Evolutionary conservation across 495 filamentous ascomycete species (phyloP).

Genomic region (Xylaria acuta): DNA sequence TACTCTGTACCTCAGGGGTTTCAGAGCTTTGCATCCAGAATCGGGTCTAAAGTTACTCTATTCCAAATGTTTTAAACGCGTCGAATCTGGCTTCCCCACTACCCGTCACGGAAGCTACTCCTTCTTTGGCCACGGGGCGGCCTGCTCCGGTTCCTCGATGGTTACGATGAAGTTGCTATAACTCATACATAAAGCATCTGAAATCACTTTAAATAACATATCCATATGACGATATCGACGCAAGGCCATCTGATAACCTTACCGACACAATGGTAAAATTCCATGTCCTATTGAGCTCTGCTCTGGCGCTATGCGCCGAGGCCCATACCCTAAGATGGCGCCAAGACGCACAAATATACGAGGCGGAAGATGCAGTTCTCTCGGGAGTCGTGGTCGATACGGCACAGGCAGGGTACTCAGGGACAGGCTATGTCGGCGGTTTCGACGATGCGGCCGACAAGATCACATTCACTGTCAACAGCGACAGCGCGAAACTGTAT

Average conservation of each 20-base stretch:
- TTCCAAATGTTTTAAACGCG: neutral
- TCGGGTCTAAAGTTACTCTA: neutral
- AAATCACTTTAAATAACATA: neutral
- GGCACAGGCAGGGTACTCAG: constrained; percentile 43
- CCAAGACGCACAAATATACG: constrained; percentile 30
- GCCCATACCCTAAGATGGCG: neutral
- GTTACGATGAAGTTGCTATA: neutral
- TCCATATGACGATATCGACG: neutral
- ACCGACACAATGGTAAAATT: neutral
- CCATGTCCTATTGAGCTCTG: neutral
- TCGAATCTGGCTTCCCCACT: neutral
- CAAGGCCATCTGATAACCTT: neutral
- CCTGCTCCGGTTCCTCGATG: neutral
- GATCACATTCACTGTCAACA: constrained; percentile 46
- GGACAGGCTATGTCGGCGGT: constrained; percentile 51
- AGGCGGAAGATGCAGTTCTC: constrained; percentile 50
- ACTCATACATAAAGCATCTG: neutral
- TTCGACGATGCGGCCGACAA: constrained; percentile 49
- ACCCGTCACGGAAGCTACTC: neutral
- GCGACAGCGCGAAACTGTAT: constrained; percentile 42
- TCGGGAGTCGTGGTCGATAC: constrained; percentile 45
- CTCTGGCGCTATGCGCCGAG: neutral
- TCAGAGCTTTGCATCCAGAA: neutral
- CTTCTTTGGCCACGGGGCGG: neutral
- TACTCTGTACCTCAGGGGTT: neutral